Conservation (phyloP, 176 grass and related monocot genomes). For the Raddia distichophylla region DNA sequence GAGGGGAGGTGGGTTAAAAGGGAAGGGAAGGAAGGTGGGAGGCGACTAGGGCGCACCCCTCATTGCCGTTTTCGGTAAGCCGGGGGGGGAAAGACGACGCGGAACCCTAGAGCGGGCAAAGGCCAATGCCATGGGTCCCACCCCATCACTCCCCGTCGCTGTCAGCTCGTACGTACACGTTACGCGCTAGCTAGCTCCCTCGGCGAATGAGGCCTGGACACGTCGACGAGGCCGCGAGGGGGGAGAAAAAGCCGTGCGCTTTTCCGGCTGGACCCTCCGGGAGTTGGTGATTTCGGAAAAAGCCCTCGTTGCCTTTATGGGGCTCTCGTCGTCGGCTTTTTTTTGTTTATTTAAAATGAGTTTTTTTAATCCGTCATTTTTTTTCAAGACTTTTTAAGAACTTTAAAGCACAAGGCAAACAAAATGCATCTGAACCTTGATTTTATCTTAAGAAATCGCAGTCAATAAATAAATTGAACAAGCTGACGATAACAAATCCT, state of each 20-base stretch:
- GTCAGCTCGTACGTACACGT: slow-evolving; percentile 40
- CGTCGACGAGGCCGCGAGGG: neutral
- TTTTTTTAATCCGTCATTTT: too few species aligned
- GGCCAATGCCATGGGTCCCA: neutral
- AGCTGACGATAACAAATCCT: too few species aligned
- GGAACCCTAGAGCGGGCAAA: slow-evolving; percentile 49
- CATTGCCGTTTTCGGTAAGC: slow-evolving; percentile 58
- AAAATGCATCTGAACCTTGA: too few species aligned
- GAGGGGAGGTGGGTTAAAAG: slow-evolving; percentile 35
- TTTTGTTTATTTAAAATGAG: too few species aligned
- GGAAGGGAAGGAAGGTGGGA: neutral
- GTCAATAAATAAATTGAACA: too few species aligned
- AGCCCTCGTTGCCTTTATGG: neutral
- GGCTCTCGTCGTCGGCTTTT: too few species aligned
- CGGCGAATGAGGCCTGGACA: slow-evolving; percentile 40
- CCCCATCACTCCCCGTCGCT: neutral
- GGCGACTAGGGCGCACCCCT: slow-evolving; percentile 21
- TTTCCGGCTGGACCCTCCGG: slow-evolving; percentile 41
- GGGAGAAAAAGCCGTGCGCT: neutral
- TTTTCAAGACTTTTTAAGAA: too few species aligned
- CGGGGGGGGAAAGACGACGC: slow-evolving; percentile 26
- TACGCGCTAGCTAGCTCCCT: slow-evolving; percentile 12
- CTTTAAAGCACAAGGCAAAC: too few species aligned
- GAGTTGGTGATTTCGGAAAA: slow-evolving; percentile 33
- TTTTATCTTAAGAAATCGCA: too few species aligned